These are phyloP conservation scores for Edaphochlamys debaryana DNA, from an alignment of 139 green algal species.

Conservation along the genomic window DNA sequence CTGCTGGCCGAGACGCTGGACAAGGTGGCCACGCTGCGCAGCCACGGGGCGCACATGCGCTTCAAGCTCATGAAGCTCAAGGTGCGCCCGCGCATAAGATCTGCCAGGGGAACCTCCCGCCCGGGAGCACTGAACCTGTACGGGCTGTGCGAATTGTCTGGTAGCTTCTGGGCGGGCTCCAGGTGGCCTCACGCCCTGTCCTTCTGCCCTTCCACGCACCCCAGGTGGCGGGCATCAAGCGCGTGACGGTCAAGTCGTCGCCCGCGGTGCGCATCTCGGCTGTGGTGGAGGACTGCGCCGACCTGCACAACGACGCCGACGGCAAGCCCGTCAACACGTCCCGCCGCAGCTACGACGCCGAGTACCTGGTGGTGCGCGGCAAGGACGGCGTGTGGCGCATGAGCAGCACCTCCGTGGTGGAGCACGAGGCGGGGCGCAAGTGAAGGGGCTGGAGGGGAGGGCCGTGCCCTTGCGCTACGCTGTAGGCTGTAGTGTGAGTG, in stretches of 20 bases:
- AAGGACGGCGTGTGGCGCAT: conserved; percentile 47
- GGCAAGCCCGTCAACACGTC: conserved; percentile 37
- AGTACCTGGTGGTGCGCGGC: conserved; percentile 29
- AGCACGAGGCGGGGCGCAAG: no score
- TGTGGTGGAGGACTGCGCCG: conserved; percentile 21
- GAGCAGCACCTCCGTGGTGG: no score
- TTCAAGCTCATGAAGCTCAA: conserved; percentile 26
- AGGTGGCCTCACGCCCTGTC: no score
- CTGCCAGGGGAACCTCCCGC: no score
- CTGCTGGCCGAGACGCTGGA: conserved; percentile 60
- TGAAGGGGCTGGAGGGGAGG: no score
- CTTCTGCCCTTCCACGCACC: no score
- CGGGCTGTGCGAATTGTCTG: no score
- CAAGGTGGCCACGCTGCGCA: conserved; percentile 60
- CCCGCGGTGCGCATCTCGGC: neutral
- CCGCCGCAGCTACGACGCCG: conserved; percentile 25
- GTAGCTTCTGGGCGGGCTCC: no score
- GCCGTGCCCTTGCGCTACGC: no score
- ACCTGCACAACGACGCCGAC: conserved; percentile 37
- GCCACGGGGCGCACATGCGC: conserved; percentile 70
- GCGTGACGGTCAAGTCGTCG: neutral
- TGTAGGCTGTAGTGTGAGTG: no score
- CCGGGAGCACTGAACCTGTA: no score
- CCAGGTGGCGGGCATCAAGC: neutral
- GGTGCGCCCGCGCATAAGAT: no score